phyloP scores from a whole-genome alignment of 345 rosid species.

The Populus simonii region DNA sequence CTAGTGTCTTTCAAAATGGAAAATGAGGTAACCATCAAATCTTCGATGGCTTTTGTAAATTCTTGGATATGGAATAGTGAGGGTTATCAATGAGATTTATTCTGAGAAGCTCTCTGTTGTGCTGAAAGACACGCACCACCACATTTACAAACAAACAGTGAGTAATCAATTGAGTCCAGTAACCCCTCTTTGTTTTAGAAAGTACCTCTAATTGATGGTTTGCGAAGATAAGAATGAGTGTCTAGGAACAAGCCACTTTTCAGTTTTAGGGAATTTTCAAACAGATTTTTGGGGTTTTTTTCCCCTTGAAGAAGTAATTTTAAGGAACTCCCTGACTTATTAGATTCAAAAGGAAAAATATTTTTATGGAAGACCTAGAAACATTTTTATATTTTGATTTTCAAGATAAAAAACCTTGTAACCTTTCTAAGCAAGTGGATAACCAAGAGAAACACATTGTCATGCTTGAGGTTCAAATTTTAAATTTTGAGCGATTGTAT shows the following conservation, averaged over 20 bases:
- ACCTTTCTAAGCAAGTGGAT: not conserved
- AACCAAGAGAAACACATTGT: not conserved
- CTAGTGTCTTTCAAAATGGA: slow-evolving; percentile 93
- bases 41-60: not conserved
- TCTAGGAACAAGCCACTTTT: not conserved
- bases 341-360: not conserved
- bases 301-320: not conserved
- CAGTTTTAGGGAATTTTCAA: not conserved
- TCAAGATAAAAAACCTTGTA: not conserved
- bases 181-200: not conserved
- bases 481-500: not conserved
- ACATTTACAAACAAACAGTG: not conserved
- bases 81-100: not conserved
- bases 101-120: not conserved
- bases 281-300: not conserved
- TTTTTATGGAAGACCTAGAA: not conserved
- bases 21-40: slow-evolving; percentile 59
- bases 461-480: not conserved
- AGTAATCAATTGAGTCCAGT: not conserved
- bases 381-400: not conserved
- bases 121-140: not conserved
- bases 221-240: not conserved
- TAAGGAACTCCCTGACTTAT: not conserved
- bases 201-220: not conserved
- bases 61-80: not conserved